Evolutionary conservation across 2,329 filamentous ascomycete genomes (phyloP), one percentile per base, ranked within the genome.

Genomic region (Aspergillus intermedius): DNA sequence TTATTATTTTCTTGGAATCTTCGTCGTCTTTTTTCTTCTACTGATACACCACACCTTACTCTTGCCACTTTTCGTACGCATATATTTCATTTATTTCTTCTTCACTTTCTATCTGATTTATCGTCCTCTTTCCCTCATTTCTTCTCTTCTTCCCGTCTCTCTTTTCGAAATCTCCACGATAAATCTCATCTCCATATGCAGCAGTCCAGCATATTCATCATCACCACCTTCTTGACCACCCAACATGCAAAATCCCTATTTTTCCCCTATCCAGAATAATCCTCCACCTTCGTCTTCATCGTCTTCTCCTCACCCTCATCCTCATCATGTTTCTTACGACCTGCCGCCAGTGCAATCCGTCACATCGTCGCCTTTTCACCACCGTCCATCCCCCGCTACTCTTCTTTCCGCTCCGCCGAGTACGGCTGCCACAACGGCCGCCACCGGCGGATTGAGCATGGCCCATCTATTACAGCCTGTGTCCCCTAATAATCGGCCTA

Each of bases 371-470:
- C 55, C 58, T 45, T 56, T 57, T 37, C 60, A 61, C 42, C 62
- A 65, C 48, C 60, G 52, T 40, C 53, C 57, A 37, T 57, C 59
- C 39, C 56, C 65, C 32, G 57, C 60, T 39, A 51, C 57, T 25
- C 50, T 68, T 42, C 59, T 64, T 43, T 68, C 69, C 53, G 63
- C 66, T 53, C 64, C 67, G 49, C 66, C 68, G 35, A 68, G 64
- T 55, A 65, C 67, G 51, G 64, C 68, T 10, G 59, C 59, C 47
- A 37, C 34, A 19, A 37, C 37, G 8, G 17, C 15, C 17, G 22
- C 15, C 9, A 12, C 25, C 9, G 71, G 68, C 50, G 66, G 66
- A 23, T 55, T 73, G 59, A 65, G 66, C 32, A 71, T 73, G 65
- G 37, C 37, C 37, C 37, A 40, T 40, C 19, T 40, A 9, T 21